Conservation (phyloP, 345 rosid genomes). For the Toxicodendron radicans region DNA sequence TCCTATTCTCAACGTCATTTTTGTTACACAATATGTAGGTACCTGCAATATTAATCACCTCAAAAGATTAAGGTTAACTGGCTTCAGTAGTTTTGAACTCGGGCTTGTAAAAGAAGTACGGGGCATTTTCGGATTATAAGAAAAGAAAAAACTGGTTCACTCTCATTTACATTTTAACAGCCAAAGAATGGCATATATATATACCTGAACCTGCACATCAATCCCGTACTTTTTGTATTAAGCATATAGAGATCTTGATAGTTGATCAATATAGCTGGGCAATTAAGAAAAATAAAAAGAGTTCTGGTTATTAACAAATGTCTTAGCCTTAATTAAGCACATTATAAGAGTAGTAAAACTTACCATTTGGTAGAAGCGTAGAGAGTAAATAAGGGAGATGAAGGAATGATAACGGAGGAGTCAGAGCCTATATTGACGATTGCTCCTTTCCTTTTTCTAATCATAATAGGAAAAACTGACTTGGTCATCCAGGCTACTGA, state of each 20-base stretch:
- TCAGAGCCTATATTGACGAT: slow-evolving; percentile 84
- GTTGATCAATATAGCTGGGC: slow-evolving; percentile 60
- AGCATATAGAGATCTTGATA: slow-evolving; percentile 68
- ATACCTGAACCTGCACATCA: slow-evolving; percentile 86
- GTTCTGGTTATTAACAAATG: neutral
- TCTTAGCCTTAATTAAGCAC: no score
- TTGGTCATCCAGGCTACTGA: slow-evolving; percentile 55
- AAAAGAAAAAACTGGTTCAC: no score
- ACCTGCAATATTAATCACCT: slow-evolving; percentile 32
- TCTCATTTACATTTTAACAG: no score
- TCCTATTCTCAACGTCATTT: slow-evolving; percentile 60
- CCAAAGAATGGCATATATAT: neutral
- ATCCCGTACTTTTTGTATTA: slow-evolving; percentile 70
- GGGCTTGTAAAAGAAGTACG: no score
- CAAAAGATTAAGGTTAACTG: no score
- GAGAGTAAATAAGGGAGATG: slow-evolving; percentile 83
- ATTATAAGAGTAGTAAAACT: slow-evolving; percentile 5
- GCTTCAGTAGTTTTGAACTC: no score
- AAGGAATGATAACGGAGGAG: slow-evolving; percentile 73
- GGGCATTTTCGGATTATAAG: no score
- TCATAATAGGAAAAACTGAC: slow-evolving; percentile 64
- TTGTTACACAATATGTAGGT: slow-evolving; percentile 79
- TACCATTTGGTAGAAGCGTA: slow-evolving; percentile 97
- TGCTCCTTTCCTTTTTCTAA: slow-evolving; percentile 68
- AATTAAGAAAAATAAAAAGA: no score